Conservation (phyloP, 2,329 filamentous ascomycete species). For the Chlorencoelia australis region DNA sequence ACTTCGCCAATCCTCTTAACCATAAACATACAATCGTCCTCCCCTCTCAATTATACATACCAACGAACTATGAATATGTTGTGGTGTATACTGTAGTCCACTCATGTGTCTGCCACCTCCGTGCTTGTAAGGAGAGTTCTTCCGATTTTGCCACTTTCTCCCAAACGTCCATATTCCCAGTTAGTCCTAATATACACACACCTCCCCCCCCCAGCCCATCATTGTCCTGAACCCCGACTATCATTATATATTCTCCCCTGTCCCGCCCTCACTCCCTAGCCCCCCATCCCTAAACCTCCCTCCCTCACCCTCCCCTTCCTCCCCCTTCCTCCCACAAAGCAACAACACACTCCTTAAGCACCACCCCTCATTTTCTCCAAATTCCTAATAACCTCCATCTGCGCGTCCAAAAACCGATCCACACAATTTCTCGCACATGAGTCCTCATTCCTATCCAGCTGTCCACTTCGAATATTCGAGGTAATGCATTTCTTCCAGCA, state of each 20-base stretch:
- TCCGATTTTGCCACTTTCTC: too few species aligned
- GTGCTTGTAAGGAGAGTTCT: too few species aligned
- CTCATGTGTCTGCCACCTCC: too few species aligned
- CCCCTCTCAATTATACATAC: too few species aligned
- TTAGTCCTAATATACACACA: neutral
- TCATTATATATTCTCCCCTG: neutral
- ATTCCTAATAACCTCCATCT: slow-evolving; percentile 75
- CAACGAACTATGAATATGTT: too few species aligned
- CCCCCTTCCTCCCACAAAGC: neutral
- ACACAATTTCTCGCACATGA: slow-evolving; percentile 86
- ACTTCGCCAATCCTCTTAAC: too few species aligned
- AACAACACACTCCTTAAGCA: neutral
- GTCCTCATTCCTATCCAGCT: slow-evolving; percentile 70
- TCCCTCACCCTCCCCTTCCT: neutral
- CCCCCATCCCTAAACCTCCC: neutral
- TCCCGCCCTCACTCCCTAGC: neutral
- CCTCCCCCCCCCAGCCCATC: neutral
- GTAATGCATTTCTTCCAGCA: slow-evolving; percentile 96
- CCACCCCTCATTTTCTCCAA: slow-evolving; percentile 51
- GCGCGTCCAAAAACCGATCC: slow-evolving; percentile 85
- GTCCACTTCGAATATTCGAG: slow-evolving; percentile 56
- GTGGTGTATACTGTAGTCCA: too few species aligned
- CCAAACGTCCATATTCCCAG: too few species aligned
- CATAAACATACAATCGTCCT: too few species aligned
- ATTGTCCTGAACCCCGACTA: neutral